Base-by-base conservation (phyloP, 768 basidiomycete species). In the Lactarius trivialis region DNA sequence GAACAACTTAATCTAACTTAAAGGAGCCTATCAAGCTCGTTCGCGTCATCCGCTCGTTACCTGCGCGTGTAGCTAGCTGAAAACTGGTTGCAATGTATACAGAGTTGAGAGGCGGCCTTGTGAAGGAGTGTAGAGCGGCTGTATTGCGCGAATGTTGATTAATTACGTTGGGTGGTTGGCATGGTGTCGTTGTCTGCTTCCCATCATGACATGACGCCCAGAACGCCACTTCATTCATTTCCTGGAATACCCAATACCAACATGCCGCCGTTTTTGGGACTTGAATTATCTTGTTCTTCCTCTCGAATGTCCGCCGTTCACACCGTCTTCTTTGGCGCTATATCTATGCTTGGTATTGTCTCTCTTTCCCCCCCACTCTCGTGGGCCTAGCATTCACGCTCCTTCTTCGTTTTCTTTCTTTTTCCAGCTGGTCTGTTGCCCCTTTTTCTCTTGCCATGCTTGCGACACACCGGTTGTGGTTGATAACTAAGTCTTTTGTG, bases 371-470 rank as follows among this genome's bases (percentile, higher is more conserved):
- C 33, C 17, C 19, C 50, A 28, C 30, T 28, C 17, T 5, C 2
- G 21, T 45, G 43, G 43, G 43, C n/a, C 21, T 3, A 21, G n/a
- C n/a, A 45, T n/a, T 24, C 21, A 45, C 21, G 8, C 30, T 30
- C 14, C 43, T 21, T 30, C 15, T 51, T 51, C 30, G 26, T 11
- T 14, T 36, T 14, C 30, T 30, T 30, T 30, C 3, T 36, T 11
- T 52, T 19, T 32, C 30, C 63, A 63, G 62, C 62, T 63, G 62
- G 62, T 50, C 62, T 63, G 62, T 41, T 21, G 2, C 5, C 43
- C n/a, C 1, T 21, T 30, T n/a, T 24, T 7, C 2, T 8, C 24
- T 24, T 14, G 34, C 9, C 2, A 64, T 64, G 63, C 2, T 36
- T 12, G 30, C 12, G n/a, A 51, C 54, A 28, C 48, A 24, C 49